These are phyloP conservation scores for Cornus florida DNA, from an alignment of 148 eudicot species.

Conservation along the genomic window DNA sequence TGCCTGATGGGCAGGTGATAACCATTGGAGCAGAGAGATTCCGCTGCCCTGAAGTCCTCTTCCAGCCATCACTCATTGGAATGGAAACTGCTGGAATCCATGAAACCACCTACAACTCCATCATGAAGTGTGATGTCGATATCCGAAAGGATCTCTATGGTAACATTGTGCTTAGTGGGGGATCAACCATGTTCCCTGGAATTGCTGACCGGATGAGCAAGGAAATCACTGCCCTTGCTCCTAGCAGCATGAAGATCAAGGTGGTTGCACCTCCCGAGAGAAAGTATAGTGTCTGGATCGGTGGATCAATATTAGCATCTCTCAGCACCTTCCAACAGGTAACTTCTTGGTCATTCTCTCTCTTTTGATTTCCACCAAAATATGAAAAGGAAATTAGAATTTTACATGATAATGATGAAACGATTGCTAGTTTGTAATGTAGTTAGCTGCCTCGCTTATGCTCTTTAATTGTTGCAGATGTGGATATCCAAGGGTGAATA, in stretches of 20 bases:
- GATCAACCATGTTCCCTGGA: constrained; percentile 29
- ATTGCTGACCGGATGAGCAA: constrained; percentile 30
- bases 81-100: constrained; percentile 2
- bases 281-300: constrained; percentile 30
- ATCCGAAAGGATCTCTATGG: constrained; percentile 28
- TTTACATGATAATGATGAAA: neutral
- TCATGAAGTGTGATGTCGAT: constrained; percentile 29
- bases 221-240: constrained; percentile 31
- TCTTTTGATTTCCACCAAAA: neutral
- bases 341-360: neutral
- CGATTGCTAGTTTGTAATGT: neutral
- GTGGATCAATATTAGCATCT: constrained; percentile 27
- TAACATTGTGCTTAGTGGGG: constrained; percentile 29
- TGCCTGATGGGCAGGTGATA: constrained; percentile 23
- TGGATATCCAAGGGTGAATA: constrained; percentile 30
- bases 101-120: constrained; percentile 21
- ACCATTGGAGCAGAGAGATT: constrained; percentile 24
- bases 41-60: constrained; percentile 2
- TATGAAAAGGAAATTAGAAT: neutral
- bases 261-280: constrained; percentile 30
- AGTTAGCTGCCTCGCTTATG: constrained; percentile 8
- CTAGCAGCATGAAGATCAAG: constrained; percentile 31
- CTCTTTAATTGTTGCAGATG: constrained; percentile 14
- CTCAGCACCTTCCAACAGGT: constrained; percentile 34
- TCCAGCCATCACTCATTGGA: neutral